These are phyloP conservation scores for Brasilioporus rufonigricans DNA, from an alignment of 768 basidiomycete genomes.

Conservation along the genomic window DNA sequence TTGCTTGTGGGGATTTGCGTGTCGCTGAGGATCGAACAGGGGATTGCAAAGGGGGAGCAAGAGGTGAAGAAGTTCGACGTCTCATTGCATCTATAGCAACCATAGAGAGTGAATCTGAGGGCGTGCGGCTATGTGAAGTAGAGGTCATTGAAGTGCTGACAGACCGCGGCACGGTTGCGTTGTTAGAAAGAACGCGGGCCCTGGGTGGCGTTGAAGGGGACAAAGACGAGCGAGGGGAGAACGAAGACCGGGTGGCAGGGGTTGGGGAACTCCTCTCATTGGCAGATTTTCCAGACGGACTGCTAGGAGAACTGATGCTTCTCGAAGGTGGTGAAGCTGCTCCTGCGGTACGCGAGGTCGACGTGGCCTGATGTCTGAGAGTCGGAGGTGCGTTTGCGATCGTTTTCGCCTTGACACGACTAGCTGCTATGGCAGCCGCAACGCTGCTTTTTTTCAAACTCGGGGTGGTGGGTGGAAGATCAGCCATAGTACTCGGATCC, in stretches of 20 bases:
- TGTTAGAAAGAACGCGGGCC: conserved; percentile 41
- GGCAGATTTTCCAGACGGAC: conserved; percentile 44
- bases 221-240: conserved; percentile 47
- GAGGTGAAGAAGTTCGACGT: conserved; percentile 51
- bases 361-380: conserved; percentile 79
- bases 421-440: conserved; percentile 86
- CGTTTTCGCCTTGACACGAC: conserved; percentile 81
- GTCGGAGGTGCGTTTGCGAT: conserved; percentile 81
- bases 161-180: conserved; percentile 40
- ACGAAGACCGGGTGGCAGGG: conserved; percentile 41
- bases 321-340: conserved; percentile 41
- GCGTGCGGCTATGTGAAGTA: conserved; percentile 42
- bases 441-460: conserved; percentile 74
- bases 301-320: conserved; percentile 39
- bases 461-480: conserved; percentile 51
- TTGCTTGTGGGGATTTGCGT: conserved; percentile 39
- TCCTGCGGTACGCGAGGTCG: conserved; percentile 54
- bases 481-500: conserved; percentile 42
- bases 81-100: conserved; percentile 30
- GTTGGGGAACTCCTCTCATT: conserved; percentile 37
- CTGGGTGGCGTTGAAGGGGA: conserved; percentile 45
- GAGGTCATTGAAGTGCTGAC: conserved; percentile 35
- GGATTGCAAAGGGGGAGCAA: conserved; percentile 33
- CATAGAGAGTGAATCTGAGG: conserved; percentile 36
- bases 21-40: conserved; percentile 33